Conservation (phyloP, 2,329 filamentous ascomycete species). For the Niveomyces coronatus region DNA sequence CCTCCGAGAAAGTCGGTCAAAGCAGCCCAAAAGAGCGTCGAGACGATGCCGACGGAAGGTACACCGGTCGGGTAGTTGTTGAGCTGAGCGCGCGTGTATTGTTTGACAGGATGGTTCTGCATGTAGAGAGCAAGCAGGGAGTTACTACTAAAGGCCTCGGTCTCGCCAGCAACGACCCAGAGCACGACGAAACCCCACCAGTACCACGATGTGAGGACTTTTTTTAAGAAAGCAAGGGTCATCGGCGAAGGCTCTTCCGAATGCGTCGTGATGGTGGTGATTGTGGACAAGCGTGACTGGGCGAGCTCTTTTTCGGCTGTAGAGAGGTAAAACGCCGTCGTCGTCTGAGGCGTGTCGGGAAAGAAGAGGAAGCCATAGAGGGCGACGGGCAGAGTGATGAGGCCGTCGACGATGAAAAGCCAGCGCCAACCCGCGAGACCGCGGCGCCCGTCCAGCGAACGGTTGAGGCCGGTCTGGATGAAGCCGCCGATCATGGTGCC, state of each 20-base stretch:
- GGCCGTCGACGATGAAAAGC: slow-evolving; percentile 62
- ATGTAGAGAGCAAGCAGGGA: slow-evolving; percentile 42
- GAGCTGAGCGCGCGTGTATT: slow-evolving; percentile 36
- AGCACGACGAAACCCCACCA: slow-evolving; percentile 57
- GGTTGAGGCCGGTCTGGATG: slow-evolving; percentile 52
- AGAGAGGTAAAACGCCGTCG: slow-evolving; percentile 32
- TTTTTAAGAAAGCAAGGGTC: slow-evolving; percentile 39
- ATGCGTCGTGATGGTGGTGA: too few relatives aligned
- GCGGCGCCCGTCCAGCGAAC: slow-evolving; percentile 27
- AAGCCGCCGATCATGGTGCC: slow-evolving; percentile 44
- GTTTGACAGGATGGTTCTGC: slow-evolving; percentile 33
- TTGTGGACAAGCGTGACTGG: slow-evolving; percentile 29
- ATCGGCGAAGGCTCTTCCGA: slow-evolving; percentile 33
- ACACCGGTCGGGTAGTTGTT: slow-evolving; percentile 50
- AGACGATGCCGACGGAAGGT: slow-evolving; percentile 44
- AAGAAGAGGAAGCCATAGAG: slow-evolving; percentile 26
- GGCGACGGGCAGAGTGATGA: slow-evolving; percentile 29
- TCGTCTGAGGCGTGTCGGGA: slow-evolving; percentile 34
- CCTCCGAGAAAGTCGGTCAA: slow-evolving; percentile 55
- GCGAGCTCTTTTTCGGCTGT: slow-evolving; percentile 36
- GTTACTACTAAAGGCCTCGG: slow-evolving; percentile 60
- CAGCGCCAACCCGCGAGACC: slow-evolving; percentile 57
- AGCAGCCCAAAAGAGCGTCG: slow-evolving; percentile 59
- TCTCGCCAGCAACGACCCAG: slow-evolving; percentile 62
- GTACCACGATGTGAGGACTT: slow-evolving; percentile 48